Evolutionary conservation across 2,329 filamentous ascomycete species (phyloP).

Genomic region (Plectosphaerella cucumerina): DNA sequence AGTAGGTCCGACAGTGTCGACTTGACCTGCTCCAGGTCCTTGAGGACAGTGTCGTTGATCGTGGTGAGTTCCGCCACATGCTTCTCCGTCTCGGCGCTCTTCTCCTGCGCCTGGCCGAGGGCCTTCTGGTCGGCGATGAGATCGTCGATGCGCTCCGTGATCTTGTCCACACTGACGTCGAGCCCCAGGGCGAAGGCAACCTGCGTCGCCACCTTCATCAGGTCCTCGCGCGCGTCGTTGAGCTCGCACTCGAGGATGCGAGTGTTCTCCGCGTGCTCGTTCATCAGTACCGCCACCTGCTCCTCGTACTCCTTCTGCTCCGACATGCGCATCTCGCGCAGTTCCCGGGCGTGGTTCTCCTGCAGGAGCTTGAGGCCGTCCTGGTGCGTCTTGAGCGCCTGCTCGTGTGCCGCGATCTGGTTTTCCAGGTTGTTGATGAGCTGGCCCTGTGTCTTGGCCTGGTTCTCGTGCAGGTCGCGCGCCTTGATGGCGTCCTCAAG

Average conservation of each 20-base stretch:
- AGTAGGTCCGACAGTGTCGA: slow-evolving; percentile 49
- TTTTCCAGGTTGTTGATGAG: slow-evolving; percentile 51
- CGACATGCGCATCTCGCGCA: slow-evolving; percentile 42
- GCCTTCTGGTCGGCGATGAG: slow-evolving; percentile 57
- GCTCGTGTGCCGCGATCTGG: slow-evolving; percentile 57
- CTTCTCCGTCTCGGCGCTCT: slow-evolving; percentile 51
- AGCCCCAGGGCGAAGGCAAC: slow-evolving; percentile 57
- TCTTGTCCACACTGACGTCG: slow-evolving; percentile 63
- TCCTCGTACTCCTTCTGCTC: slow-evolving; percentile 53
- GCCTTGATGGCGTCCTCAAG: slow-evolving; percentile 62
- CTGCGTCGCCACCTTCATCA: slow-evolving; percentile 60
- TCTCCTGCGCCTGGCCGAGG: slow-evolving; percentile 54
- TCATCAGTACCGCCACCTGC: slow-evolving; percentile 53
- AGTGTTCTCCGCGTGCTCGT: slow-evolving; percentile 54
- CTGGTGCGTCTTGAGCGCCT: slow-evolving; percentile 51
- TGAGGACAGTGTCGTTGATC: slow-evolving; percentile 56
- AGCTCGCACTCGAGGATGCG: slow-evolving; percentile 59
- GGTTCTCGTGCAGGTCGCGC: slow-evolving; percentile 45
- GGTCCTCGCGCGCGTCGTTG: slow-evolving; percentile 59
- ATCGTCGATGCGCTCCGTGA: slow-evolving; percentile 57
- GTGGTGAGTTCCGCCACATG: slow-evolving; percentile 51
- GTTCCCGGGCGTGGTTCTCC: slow-evolving; percentile 43
- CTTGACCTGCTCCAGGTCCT: slow-evolving; percentile 60
- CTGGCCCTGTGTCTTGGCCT: slow-evolving; percentile 40
- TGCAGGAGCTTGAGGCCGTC: slow-evolving; percentile 46